Conservation (phyloP, 805 yeast genomes). For the Myxozyma vanderwaltii region DNA sequence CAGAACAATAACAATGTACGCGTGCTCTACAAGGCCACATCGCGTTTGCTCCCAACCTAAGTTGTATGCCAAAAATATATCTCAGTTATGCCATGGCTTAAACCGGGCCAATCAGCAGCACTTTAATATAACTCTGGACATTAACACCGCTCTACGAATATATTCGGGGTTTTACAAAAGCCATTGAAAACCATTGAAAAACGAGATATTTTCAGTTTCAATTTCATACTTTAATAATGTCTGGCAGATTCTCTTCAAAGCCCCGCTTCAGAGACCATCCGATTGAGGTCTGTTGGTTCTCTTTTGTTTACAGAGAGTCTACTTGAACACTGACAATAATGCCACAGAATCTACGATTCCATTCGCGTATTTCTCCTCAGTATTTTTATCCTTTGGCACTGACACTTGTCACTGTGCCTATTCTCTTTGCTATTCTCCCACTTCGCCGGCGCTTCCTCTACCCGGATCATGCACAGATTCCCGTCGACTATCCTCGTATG, state of each 20-base stretch:
- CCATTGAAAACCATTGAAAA: too few relatives aligned
- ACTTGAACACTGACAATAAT: too few relatives aligned
- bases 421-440: conserved; percentile 33
- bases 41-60: not conserved
- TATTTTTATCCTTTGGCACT: conserved; percentile 61
- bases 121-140: not conserved
- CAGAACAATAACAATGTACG: too few relatives aligned
- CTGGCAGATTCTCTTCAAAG: not conserved
- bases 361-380: conserved; percentile 72
- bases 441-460: conserved; percentile 50
- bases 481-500: conserved; percentile 46
- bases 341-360: conserved; percentile 57
- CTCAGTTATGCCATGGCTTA: not conserved
- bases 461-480: conserved; percentile 61
- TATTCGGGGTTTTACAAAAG: too few relatives aligned
- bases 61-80: not conserved
- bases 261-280: conserved; percentile 21
- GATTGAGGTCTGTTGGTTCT: conserved; percentile 7
- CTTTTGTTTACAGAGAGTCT: not conserved
- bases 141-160: conserved; percentile 1
- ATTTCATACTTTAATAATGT: too few relatives aligned
- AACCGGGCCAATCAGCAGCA: conserved; percentile 9
- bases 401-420: conserved; percentile 48
- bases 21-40: too few relatives aligned
- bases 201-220: not conserved